A percentile compares a stretch with the other conserved stretches of the same genome.
These are phyloP conservation scores for Umbilicaria muhlenbergii DNA, from an alignment of 495 filamentous ascomycete genomes.

Conservation along the genomic window DNA sequence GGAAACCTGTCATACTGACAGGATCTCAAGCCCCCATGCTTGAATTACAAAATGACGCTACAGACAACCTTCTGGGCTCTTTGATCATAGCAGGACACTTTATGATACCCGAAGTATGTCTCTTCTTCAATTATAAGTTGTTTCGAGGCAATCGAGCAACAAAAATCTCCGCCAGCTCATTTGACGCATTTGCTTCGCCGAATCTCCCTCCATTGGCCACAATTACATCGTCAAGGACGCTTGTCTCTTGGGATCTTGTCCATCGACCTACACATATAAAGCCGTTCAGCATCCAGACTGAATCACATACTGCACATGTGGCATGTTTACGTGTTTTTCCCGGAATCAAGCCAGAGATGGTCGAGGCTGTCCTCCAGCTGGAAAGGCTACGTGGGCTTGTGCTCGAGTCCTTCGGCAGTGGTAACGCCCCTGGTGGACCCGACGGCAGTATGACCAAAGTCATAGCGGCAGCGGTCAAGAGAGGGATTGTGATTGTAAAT, in stretches of 20 bases:
- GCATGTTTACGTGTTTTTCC: slow-evolving; percentile 91
- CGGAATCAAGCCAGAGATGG: slow-evolving; percentile 88
- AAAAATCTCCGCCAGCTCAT: slow-evolving; percentile 76
- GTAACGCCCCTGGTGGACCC: slow-evolving; percentile 75
- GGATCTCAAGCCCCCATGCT: slow-evolving; percentile 89
- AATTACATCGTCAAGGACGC: slow-evolving; percentile 63
- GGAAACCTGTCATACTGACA: slow-evolving; percentile 83
- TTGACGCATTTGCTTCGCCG: slow-evolving; percentile 75
- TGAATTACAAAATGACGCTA: slow-evolving; percentile 82
- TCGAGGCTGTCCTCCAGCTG: slow-evolving; percentile 72
- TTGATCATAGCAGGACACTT: slow-evolving; percentile 93
- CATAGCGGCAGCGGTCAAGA: slow-evolving; percentile 56
- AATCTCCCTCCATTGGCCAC: slow-evolving; percentile 69
- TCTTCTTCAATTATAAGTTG: slow-evolving; percentile 91
- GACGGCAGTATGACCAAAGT: slow-evolving; percentile 75
- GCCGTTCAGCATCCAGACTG: slow-evolving; percentile 60
- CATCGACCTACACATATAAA: slow-evolving; percentile 57
- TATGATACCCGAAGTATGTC: slow-evolving; percentile 87
- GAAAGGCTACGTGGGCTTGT: slow-evolving; percentile 69
- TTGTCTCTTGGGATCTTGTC: slow-evolving; percentile 73
- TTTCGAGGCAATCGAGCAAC: slow-evolving; percentile 82
- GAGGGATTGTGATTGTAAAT: slow-evolving; percentile 82
- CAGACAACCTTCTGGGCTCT: slow-evolving; percentile 87
- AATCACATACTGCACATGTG: slow-evolving; percentile 75
- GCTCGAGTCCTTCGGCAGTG: slow-evolving; percentile 89